These are phyloP conservation scores for Rhipidocladum racemiflorum DNA, from an alignment of 176 grass and related monocot genomes.

Conservation along the genomic window DNA sequence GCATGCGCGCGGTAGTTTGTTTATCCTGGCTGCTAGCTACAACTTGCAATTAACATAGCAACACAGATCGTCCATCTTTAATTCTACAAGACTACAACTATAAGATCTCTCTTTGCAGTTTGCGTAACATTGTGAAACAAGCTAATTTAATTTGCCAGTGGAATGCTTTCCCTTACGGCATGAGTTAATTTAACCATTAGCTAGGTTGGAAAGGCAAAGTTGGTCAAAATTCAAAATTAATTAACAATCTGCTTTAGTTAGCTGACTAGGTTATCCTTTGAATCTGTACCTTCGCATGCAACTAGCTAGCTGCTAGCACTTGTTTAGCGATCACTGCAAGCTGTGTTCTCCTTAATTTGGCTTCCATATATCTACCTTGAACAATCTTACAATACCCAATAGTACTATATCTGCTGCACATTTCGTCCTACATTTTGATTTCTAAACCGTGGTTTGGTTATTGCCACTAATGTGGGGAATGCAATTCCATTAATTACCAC, in stretches of 20 bases:
- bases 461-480: background rate
- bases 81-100: background rate
- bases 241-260: slow-evolving; percentile 5
- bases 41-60: background rate
- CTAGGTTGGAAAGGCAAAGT: slow-evolving; percentile 3
- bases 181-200: background rate
- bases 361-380: slow-evolving; percentile 16
- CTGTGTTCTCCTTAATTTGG: slow-evolving; percentile 29
- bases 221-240: slow-evolving; percentile 23
- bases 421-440: background rate
- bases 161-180: background rate
- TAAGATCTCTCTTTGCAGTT: background rate
- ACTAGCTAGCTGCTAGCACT: background rate
- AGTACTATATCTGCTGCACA: background rate
- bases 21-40: background rate
- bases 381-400: background rate
- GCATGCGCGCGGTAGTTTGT: background rate
- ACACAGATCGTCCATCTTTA: background rate
- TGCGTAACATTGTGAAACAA: background rate
- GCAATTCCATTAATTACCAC: slow-evolving; percentile 19
- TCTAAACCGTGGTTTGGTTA: background rate
- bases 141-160: background rate
- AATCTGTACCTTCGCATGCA: slow-evolving; percentile 31
- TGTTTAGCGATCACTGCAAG: slow-evolving; percentile 53
- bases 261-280: slow-evolving; percentile 18